Conservation (phyloP, 495 filamentous ascomycete genomes). For the Lasiosphaeria miniovina region DNA sequence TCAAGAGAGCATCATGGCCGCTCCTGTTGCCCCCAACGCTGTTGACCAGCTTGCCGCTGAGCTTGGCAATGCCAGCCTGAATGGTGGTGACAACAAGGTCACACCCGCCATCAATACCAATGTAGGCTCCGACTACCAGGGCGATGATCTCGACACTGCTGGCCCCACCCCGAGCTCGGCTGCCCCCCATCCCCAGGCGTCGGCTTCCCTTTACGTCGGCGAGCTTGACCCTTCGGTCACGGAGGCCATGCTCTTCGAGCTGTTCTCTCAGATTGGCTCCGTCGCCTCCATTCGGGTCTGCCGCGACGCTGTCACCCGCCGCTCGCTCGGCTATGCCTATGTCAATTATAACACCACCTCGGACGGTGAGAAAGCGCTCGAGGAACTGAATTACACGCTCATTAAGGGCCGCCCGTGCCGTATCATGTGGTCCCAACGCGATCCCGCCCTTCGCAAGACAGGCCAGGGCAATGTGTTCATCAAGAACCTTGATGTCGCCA, state of each 20-base stretch:
- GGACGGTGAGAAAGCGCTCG: conserved; percentile 95
- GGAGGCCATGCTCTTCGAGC: conserved; percentile 99
- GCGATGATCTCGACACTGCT: conserved; percentile 55
- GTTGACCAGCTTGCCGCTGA: conserved; percentile 69
- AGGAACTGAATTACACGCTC: conserved; percentile 99
- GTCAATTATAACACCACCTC: conserved; percentile 99
- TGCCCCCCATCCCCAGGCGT: conserved; percentile 72
- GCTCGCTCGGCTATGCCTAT: conserved; percentile 98
- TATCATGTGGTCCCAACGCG: conserved; percentile 99
- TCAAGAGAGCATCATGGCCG: conserved; percentile 53
- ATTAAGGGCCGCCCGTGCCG: conserved; percentile 99
- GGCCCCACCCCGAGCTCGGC: conserved; percentile 70
- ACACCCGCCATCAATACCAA: conserved; percentile 67
- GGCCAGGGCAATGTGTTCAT: conserved; percentile 99
- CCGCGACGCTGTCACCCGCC: conserved; percentile 97
- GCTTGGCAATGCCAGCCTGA: conserved; percentile 57
- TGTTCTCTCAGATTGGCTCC: conserved; percentile 98
- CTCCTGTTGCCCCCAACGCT: conserved; percentile 58
- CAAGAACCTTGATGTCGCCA: conserved; percentile 98
- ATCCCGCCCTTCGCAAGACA: conserved; percentile 98
- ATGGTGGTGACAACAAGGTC: conserved; percentile 59
- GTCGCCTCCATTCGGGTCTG: conserved; percentile 99
- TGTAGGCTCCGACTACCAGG: conserved; percentile 48
- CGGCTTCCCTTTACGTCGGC: conserved; percentile 97
- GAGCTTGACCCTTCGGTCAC: conserved; percentile 97